Conservation (phyloP, 2,329 filamentous ascomycete species). For the Epichloe coenophiala region DNA sequence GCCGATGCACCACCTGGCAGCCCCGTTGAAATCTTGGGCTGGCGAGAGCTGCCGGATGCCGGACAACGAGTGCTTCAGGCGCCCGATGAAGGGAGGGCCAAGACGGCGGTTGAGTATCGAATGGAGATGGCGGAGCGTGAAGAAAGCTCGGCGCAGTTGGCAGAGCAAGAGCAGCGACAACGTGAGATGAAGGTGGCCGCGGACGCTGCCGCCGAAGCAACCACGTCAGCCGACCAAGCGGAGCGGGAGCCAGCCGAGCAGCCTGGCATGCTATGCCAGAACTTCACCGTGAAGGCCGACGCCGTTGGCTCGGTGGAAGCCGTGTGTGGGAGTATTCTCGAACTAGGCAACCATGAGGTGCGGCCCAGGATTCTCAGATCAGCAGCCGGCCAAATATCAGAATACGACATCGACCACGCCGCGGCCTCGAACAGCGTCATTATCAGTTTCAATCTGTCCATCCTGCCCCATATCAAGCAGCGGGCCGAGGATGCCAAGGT, state of each 20-base stretch:
- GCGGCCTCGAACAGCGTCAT: conserved; percentile 62
- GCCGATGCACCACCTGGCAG: conserved; percentile 70
- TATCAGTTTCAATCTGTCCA: conserved; percentile 70
- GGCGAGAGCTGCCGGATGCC: conserved; percentile 68
- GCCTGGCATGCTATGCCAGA: conserved; percentile 41
- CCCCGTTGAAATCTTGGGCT: conserved; percentile 88
- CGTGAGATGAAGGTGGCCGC: conserved; percentile 35
- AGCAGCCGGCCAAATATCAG: conserved; percentile 62
- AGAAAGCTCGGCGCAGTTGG: conserved; percentile 68
- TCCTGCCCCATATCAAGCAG: conserved; percentile 53
- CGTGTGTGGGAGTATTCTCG: conserved; percentile 60
- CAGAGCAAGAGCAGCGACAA: conserved; percentile 52
- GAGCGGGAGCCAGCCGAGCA: conserved; percentile 24
- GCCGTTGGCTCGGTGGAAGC: conserved; percentile 92
- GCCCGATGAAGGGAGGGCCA: conserved; percentile 62
- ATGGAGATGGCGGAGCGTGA: conserved; percentile 56
- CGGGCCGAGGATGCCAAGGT: conserved; percentile 62
- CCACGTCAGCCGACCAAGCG: conserved; percentile 17
- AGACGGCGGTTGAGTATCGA: conserved; percentile 64
- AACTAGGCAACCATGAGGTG: conserved; percentile 76
- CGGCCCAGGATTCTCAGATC: conserved; percentile 63
- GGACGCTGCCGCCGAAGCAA: conserved; percentile 22
- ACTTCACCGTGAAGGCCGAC: conserved; percentile 84
- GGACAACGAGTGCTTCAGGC: conserved; percentile 84
- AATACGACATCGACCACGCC: conserved; percentile 84